These are phyloP conservation scores for Chaetomium strumarium DNA, from an alignment of 2,329 filamentous ascomycete species.

Conservation along the genomic window DNA sequence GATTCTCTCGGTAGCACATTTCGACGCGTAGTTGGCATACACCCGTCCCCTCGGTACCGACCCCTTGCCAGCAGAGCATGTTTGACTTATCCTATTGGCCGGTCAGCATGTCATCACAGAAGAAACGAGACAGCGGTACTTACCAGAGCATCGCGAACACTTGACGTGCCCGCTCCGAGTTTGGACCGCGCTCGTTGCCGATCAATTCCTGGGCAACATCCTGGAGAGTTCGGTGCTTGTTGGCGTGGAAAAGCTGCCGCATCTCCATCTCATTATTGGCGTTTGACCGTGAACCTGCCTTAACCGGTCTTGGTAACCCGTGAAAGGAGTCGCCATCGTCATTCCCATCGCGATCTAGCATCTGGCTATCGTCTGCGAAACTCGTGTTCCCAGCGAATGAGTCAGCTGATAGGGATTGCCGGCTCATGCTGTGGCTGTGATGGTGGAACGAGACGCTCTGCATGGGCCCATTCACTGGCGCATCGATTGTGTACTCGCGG, in stretches of 20 bases:
- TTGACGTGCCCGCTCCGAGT: slow-evolving; percentile 77
- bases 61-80: slow-evolving; percentile 68
- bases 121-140: slow-evolving; percentile 23
- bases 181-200: slow-evolving; percentile 71
- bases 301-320: slow-evolving; percentile 42
- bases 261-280: slow-evolving; percentile 79
- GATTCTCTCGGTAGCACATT: slow-evolving; percentile 87
- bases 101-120: slow-evolving; percentile 2
- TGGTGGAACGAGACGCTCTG: slow-evolving; percentile 41
- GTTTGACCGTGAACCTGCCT: slow-evolving; percentile 57
- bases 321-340: slow-evolving; percentile 51
- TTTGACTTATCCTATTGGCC: slow-evolving; percentile 59
- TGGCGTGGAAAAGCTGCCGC: slow-evolving; percentile 65
- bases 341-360: slow-evolving; percentile 54
- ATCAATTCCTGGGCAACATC: slow-evolving; percentile 73
- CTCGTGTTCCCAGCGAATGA: slow-evolving; percentile 46
- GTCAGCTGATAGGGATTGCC: slow-evolving; percentile 51
- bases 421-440: slow-evolving; percentile 33
- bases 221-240: slow-evolving; percentile 59
- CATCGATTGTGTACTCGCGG: slow-evolving; percentile 45
- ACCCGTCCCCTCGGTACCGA: slow-evolving; percentile 90
- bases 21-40: slow-evolving; percentile 90
- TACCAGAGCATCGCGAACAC: slow-evolving; percentile 88
- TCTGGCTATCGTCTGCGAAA: slow-evolving; percentile 55
- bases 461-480: slow-evolving; percentile 43